phyloP scores from a whole-genome alignment of 768 basidiomycete genomes.

The Mrakia gelida region DNA sequence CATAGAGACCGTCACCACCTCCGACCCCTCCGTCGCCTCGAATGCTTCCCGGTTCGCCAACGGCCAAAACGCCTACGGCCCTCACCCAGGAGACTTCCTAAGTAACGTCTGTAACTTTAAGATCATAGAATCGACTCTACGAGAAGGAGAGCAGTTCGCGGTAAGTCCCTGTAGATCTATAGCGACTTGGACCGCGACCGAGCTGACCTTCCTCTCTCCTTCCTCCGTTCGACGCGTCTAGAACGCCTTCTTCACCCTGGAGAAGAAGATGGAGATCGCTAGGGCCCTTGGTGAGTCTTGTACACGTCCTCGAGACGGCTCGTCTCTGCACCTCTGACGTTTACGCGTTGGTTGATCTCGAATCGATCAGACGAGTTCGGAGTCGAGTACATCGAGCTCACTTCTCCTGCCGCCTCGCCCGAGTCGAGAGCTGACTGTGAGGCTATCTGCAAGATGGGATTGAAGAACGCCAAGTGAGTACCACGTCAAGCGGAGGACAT shows the following conservation, averaged over 20 bases:
- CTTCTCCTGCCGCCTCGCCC: constrained; percentile 94
- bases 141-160: constrained; percentile 99
- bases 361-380: constrained; percentile 94
- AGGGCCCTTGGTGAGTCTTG: constrained; percentile 55
- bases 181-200: constrained; percentile 73
- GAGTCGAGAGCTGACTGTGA: constrained; percentile 91
- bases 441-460: constrained; percentile 96
- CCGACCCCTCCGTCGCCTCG: neutral
- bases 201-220: neutral
- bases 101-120: constrained; percentile 60
- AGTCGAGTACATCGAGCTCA: constrained; percentile 99
- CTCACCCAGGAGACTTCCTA: constrained; percentile 32
- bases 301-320: neutral
- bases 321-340: neutral
- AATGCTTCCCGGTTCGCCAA: neutral
- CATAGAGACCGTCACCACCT: neutral
- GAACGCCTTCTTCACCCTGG: constrained; percentile 96
- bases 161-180: constrained; percentile 3
- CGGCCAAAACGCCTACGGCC: constrained; percentile 16
- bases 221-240: neutral
- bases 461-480: constrained; percentile 56
- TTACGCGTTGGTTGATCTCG: constrained; percentile 20
- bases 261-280: constrained; percentile 99
- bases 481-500: neutral
- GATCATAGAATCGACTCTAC: constrained; percentile 93